These are phyloP conservation scores for Phanerodontia chrysosporium DNA, from an alignment of 768 basidiomycete species.

Conservation along the genomic window DNA sequence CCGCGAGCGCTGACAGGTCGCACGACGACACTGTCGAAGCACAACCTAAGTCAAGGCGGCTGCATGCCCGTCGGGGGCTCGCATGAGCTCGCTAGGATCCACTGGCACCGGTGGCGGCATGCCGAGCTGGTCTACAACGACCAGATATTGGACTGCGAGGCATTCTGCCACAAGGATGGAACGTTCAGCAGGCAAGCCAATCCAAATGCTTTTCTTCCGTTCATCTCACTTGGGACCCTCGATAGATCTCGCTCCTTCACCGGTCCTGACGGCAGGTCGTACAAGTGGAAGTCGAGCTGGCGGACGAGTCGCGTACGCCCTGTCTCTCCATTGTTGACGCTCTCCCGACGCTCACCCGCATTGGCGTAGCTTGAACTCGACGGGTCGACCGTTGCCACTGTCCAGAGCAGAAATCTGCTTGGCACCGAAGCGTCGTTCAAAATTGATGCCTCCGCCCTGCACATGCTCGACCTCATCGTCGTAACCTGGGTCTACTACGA, in stretches of 20 bases:
- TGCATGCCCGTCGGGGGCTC: not conserved
- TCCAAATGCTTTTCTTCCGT: too few species aligned
- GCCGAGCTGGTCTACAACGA: slow-evolving; percentile 6
- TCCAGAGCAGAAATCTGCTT: not conserved
- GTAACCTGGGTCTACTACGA: slow-evolving; percentile 10
- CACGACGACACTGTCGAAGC: not conserved
- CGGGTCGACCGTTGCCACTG: not conserved
- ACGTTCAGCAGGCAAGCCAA: not conserved
- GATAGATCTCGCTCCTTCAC: not conserved
- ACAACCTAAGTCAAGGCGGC: not conserved
- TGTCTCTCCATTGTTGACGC: too few species aligned
- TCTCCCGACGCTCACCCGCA: too few species aligned
- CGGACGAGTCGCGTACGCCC: not conserved
- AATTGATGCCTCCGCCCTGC: not conserved
- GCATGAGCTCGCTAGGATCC: slow-evolving; percentile 7
- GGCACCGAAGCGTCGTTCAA: not conserved
- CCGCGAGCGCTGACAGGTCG: not conserved
- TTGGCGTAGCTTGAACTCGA: not conserved
- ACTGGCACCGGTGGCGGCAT: slow-evolving; percentile 4
- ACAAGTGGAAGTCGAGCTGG: slow-evolving; percentile 6
- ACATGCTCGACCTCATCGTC: slow-evolving; percentile 9
- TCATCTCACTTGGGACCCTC: too few species aligned
- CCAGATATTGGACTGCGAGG: slow-evolving; percentile 1
- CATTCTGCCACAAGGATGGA: not conserved
- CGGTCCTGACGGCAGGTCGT: slow-evolving; percentile 5